Conservation (phyloP, 495 filamentous ascomycete genomes). For the Astrothelium macrocarpum region DNA sequence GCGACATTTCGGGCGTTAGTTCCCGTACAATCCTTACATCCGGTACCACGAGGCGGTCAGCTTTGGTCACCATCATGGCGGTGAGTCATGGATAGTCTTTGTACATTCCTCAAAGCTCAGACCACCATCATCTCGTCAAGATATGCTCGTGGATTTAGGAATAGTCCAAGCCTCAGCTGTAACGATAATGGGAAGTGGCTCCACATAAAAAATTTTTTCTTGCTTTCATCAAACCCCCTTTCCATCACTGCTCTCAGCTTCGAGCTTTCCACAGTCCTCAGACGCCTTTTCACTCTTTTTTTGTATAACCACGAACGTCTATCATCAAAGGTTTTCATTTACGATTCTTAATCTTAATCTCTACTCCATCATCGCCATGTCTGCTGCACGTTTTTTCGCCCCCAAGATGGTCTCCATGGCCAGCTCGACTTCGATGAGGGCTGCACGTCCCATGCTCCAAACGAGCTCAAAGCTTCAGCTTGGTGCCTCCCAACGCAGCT, state of each 20-base stretch:
- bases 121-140: not conserved
- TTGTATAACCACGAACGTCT: conserved; percentile 1
- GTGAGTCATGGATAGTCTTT: too few species aligned
- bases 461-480: conserved; percentile 8
- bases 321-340: too few species aligned
- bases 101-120: too few species aligned
- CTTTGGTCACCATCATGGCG: not conserved
- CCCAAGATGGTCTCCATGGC: conserved; percentile 24
- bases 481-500: not conserved
- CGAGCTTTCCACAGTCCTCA: conserved; percentile 9
- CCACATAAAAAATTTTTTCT: conserved; percentile 13
- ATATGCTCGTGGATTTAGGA: not conserved
- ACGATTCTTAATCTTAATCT: not conserved
- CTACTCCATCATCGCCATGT: conserved; percentile 14
- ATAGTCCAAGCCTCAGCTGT: not conserved
- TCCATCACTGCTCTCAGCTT: conserved; percentile 3
- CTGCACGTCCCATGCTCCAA: conserved; percentile 22
- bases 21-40: not conserved
- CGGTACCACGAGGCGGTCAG: not conserved
- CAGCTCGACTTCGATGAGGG: conserved; percentile 19
- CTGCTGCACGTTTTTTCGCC: conserved; percentile 18
- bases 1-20: not conserved
- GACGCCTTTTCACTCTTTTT: conserved; percentile 4
- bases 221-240: conserved; percentile 7
- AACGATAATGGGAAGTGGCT: not conserved